A percentile compares a stretch with the other conserved stretches of the same genome.
Evolutionary conservation across 148 eudicot species (phyloP).

Genomic region (Fallopia convolvulus): DNA sequence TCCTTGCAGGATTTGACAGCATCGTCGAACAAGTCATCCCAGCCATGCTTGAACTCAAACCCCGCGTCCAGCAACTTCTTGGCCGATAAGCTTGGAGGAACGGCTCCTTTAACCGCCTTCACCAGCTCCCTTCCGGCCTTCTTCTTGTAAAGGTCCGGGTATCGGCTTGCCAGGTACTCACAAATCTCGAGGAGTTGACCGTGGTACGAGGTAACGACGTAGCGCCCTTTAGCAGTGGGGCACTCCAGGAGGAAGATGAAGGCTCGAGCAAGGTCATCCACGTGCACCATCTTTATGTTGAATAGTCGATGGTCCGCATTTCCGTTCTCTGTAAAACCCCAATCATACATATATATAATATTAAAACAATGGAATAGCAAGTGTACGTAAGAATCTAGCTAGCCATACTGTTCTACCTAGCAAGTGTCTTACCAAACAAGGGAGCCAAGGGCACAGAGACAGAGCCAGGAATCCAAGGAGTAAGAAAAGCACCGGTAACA

Average conservation of each 20-base stretch:
- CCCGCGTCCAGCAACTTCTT: neutral
- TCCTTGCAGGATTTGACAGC: neutral
- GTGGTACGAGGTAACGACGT: slow-evolving; percentile 26
- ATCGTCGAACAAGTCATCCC: neutral
- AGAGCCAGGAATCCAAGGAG: slow-evolving; percentile 23
- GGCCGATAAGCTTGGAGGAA: neutral
- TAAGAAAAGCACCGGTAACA: slow-evolving; percentile 30
- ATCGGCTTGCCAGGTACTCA: slow-evolving; percentile 19
- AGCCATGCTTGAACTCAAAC: neutral
- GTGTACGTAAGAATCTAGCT: too few species aligned
- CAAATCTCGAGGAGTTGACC: slow-evolving; percentile 18
- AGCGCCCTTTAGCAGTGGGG: slow-evolving; percentile 34
- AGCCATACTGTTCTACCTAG: too few species aligned
- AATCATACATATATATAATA: too few species aligned
- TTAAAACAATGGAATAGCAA: too few species aligned
- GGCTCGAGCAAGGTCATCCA: slow-evolving; percentile 40
- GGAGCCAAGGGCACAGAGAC: slow-evolving; percentile 21
- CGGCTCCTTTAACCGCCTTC: neutral
- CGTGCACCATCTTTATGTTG: slow-evolving; percentile 23
- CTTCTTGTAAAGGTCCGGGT: slow-evolving; percentile 27
- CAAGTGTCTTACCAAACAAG: slow-evolving; percentile 17
- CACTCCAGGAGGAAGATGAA: slow-evolving; percentile 35
- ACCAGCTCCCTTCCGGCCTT: slow-evolving; percentile 19
- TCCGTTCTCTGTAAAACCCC: too few species aligned
- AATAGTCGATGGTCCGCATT: neutral